Evolutionary conservation across 2,329 filamentous ascomycete species (phyloP), one percentile per base, ranked within the genome.

Genomic region (Diatrype stigma): DNA sequence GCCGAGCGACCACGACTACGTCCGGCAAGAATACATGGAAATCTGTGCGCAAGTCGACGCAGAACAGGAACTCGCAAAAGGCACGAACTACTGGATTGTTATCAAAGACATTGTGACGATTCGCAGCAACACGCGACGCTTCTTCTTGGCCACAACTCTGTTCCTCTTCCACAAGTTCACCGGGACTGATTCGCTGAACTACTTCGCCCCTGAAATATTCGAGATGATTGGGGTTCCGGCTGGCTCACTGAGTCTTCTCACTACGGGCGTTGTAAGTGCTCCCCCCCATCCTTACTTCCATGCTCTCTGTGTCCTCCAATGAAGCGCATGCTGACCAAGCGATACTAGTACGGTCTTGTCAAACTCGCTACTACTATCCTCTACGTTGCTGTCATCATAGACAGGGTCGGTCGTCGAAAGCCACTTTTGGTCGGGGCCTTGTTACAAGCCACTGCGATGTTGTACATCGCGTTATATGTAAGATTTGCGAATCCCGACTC

Each of bases 111-210:
- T 68, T 8, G 57, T 58, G 40, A 61, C 57, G 6, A 59, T 64
- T 21, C 55, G 50, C 14, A 66, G 59, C 48, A 70, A 69, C 42
- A 56, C 63, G 2, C 64, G 65, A 12, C 65, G 67, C 1, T 66
- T 70, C 45, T 64, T 70, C 49, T 58, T 70, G 8, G 63, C 67
- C 2, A 57, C 66, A 2, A 67, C 67, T 58, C 53, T 71, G 11
- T 70, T 71, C 49, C 40, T 73, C 1, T 73, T 73, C 50, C 70
- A 73, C 56, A 73, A 73, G 34, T 66, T 72, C 22, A 73, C 69
- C 2, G 70, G 71, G 1, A 73, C 68, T 1, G 68, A 72, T 53
- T 63, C 63, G 6, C 47, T 73, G 17, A 73, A 72, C 57, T 73
- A 73, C 52, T 73, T 68, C 35, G 67, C 69, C 0, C 68, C 69